Percentiles rank a stretch among this genome's conserved stretches.
phyloP scores from a whole-genome alignment of 73 alveolate species.

The Paramecium biaurelia region DNA sequence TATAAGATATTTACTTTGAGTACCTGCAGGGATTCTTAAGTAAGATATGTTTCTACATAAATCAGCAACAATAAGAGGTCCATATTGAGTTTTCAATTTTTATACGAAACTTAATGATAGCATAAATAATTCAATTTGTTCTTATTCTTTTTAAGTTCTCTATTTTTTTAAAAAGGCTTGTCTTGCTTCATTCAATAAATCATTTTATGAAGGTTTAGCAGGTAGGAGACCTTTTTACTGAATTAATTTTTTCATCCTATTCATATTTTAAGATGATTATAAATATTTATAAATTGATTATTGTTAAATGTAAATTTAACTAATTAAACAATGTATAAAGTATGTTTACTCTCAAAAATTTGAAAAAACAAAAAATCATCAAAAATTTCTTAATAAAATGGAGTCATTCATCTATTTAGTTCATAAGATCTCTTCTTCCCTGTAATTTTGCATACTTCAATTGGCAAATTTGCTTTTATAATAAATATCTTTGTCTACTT shows the following conservation, averaged over 20 bases:
- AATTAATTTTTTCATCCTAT: background rate
- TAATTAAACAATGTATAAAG: background rate
- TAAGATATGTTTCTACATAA: background rate
- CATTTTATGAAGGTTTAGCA: background rate
- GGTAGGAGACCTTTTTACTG: background rate
- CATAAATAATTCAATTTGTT: background rate
- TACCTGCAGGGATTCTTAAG: background rate
- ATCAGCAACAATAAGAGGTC: constrained; percentile 31
- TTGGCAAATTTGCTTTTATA: constrained; percentile 5
- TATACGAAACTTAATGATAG: background rate
- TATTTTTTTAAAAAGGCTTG: background rate
- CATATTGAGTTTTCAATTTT: constrained; percentile 13
- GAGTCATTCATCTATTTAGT: background rate
- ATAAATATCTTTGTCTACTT: background rate
- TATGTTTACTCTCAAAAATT: background rate
- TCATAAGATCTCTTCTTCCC: constrained; percentile 40
- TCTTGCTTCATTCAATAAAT: background rate
- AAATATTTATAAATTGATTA: background rate
- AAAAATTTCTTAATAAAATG: background rate
- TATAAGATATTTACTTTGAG: background rate
- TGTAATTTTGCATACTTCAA: constrained; percentile 35
- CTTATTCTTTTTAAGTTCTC: background rate
- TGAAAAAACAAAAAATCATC: background rate
- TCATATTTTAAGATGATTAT: background rate
- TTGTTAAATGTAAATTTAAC: background rate